Evolutionary conservation across 495 filamentous ascomycete genomes (phyloP), one percentile per base, ranked within the genome.

Genomic region (Bathelium albidoporum): DNA sequence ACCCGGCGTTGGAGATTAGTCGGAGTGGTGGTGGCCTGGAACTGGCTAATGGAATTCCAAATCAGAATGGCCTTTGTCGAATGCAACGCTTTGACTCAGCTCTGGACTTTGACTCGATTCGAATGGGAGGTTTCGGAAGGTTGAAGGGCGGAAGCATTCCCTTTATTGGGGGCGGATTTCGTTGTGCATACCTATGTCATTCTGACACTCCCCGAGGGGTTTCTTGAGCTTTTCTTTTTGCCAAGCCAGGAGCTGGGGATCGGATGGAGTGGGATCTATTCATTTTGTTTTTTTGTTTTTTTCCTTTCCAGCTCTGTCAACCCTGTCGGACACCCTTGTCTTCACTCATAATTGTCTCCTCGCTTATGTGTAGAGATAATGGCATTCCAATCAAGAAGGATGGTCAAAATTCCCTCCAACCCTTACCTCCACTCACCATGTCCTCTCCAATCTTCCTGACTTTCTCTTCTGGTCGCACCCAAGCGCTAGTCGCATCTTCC

Each of bases 391-490:
- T 11, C 24, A 55, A 3, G 24, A 4, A 28, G 24, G 24, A n/a
- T 11, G 4, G 11, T 63, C 60, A 70, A 41, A 70, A 70, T 59
- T 70, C 45, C 59, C 68, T 64, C 65, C 65, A 70, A 11, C 68
- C 68, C 32, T 66, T 63, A 7, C 64, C 68, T 12, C 68, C 68
- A 41, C 65, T 66, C 5, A 68, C 24, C 68, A 68, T 68, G 58
- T 70, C 63, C 28, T 59, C 61, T 14, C 61, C 65, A 16, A 72
- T 62, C 69, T 71, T 64, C 63, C 70, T 64, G 34, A 73, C 62
- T 65, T 74, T 70, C 70, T 76, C 73, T 44, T 72, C 69, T 0
- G 68, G 71, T 68, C 71, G 60, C 26, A 73, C 74, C 70, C 72
- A 77, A 32, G 66, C 75, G 24, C 61, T 31, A 39, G 60, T 74